Base-by-base conservation (phyloP, 305 asterid species). In the Caryopteris hybrid region DNA sequence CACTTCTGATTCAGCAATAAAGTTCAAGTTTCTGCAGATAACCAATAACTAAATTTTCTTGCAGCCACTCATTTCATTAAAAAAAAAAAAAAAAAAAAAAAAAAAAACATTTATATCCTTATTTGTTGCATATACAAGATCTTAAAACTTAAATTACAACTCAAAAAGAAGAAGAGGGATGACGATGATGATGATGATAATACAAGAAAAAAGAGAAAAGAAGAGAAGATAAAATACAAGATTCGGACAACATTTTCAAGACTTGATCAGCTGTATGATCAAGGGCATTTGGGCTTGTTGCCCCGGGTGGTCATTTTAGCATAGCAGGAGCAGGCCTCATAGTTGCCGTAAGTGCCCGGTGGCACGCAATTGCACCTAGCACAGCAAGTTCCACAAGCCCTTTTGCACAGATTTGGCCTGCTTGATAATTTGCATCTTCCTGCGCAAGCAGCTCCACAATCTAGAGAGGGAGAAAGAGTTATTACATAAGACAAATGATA, bases 361-460 rank as follows among this genome's bases (percentile, higher is more conserved):
- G 96, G 98, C 48, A 91, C 96, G 63, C 98, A 91, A 54, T 71
- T 83, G 81, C 98, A 91, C 73, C 94, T 71, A 1, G 68, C 67
- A 52, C 98, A 91, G 64, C 98, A 91, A 10, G 98, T 91, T 43
- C 95, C 95, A 16, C 98, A 91, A 0, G 98, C 96, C 72, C 96
- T 84, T 1, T 84, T 71, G 83, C 98, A 91, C 4, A 91, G 83
- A 12, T 59, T 69, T 1, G 84, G 96, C 75, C 98, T 80, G 1
- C 87, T 57, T 27, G 96, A 84, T 42, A 80, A 51, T 8, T 45
- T 70, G 82, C 98, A 91, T 80, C 98, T 82, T 13, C 6, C 82
- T 11, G 54, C 70, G 75, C 98, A 91, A 17, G 89, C 87, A 14
- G 73, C 81, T 7, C 83, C 83, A 59, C 98, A 91, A 55, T 89